Base-by-base conservation (phyloP, 495 filamentous ascomycete genomes). In the Entonaema liquescens region DNA sequence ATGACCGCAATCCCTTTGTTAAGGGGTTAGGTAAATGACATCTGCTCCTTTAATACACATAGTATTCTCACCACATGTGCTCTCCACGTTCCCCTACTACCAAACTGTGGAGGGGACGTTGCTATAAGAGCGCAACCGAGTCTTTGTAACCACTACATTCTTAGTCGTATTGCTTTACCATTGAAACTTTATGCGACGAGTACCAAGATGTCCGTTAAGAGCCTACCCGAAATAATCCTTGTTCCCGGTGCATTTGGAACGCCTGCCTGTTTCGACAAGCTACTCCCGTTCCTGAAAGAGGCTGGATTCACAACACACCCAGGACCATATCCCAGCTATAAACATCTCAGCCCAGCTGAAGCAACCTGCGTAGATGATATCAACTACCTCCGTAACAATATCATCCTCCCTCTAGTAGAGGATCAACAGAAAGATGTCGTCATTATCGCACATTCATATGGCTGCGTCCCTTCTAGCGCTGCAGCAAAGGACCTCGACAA, bases 401-500 rank as follows among this genome's bases (percentile, higher is more conserved):
- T 4, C 42, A 47, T 47, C 42, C 3, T 47, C 3, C 42, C 42
- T 23, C 42, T 47, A 9, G 17, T 47, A 31, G 50, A 44, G 25
- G 21, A 64, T 7, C 52, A 35, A 6, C 25, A 31, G 15, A 44
- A 29, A 42, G 36, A 64, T 8, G 36, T 56, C n/a, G 61, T 56
- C 36, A 23, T 64, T 23, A 11, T 44, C 13, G 33, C 60, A 0
- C 60, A 63, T 25, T 63, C 60, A 3, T 64, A 64, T 29, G 61
- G 61, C 13, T 49, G 31, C 9, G 19, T 62, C 47, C 31, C 36
- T 5, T 21, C 31, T 19, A 35, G 49, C 50, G 29, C 35, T 26
- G 60, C 60, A 13, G 60, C 49, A 0, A 63, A 63, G 60, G 50
- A 40, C 11, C 60, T 63, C 31, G 60, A 55, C 25, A 63, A 63